Evolutionary conservation across 441 rosid species (phyloP).

Genomic region (Croton setiger): DNA sequence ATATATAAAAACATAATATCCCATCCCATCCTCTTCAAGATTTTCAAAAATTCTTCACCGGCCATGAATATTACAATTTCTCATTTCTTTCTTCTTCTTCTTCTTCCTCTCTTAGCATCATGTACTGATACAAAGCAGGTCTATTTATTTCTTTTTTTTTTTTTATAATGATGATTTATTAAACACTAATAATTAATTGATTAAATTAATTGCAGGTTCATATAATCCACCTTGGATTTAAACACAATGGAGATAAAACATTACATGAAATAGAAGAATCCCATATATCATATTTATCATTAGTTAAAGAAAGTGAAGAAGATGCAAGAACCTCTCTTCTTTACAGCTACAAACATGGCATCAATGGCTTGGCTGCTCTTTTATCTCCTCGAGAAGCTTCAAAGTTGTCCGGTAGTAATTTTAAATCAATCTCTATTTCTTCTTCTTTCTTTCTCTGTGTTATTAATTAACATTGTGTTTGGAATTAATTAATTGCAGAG

Average conservation of each 20-base stretch:
- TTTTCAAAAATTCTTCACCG: background rate
- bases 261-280: conserved; percentile 48
- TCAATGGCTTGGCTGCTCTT: conserved; percentile 74
- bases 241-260: conserved; percentile 39
- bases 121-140: conserved; percentile 28
- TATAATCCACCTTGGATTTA: conserved; percentile 55
- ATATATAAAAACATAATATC: background rate
- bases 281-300: conserved; percentile 48
- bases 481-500: conserved; percentile 26
- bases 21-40: background rate
- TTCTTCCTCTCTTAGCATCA: conserved; percentile 43
- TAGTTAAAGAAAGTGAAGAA: conserved; percentile 49
- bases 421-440: background rate
- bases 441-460: too few relatives aligned
- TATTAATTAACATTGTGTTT: too few relatives aligned
- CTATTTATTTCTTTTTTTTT: background rate
- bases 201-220: conserved; percentile 34
- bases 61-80: conserved; percentile 28
- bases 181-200: background rate
- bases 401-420: conserved; percentile 47
- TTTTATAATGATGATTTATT: background rate
- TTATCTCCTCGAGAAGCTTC: conserved; percentile 65
- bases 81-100: conserved; percentile 31
- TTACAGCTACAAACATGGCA: conserved; percentile 80
- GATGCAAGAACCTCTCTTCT: conserved; percentile 56